phyloP scores from a whole-genome alignment of 305 asterid species.

The Petunia hybrid region DNA sequence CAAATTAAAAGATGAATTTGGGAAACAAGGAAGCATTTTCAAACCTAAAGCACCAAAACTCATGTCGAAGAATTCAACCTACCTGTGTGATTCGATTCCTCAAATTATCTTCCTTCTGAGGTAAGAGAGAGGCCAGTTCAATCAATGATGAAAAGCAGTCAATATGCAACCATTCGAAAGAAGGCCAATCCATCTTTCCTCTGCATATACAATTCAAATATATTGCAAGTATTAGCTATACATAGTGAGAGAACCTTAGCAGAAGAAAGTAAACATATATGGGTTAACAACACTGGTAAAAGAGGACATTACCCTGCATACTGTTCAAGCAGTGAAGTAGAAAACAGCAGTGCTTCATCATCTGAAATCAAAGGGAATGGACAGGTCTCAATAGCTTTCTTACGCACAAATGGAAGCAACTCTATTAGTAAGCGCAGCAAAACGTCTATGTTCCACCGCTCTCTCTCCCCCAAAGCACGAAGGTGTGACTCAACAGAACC shows the following conservation, averaged over 20 bases:
- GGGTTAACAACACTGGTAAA: conserved; percentile 21
- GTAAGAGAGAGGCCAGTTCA: conserved; percentile 80
- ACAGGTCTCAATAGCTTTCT: conserved; percentile 77
- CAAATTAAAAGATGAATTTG: conserved; percentile 28
- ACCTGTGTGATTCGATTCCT: conserved; percentile 85
- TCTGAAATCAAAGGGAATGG: conserved; percentile 73
- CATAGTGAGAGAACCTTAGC: conserved; percentile 32
- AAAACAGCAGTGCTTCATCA: conserved; percentile 56
- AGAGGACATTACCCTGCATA: conserved; percentile 68
- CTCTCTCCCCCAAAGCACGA: conserved; percentile 97
- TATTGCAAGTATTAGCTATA: conserved; percentile 17
- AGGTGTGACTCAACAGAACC: conserved; percentile 95
- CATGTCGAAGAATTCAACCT: conserved; percentile 38
- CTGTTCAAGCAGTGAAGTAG: conserved; percentile 66
- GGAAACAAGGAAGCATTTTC: conserved; percentile 16
- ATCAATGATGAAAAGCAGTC: conserved; percentile 92
- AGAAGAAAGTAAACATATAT: conserved; percentile 34
- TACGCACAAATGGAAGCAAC: conserved; percentile 74
- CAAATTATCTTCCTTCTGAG: conserved; percentile 95
- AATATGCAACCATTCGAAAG: conserved; percentile 87
- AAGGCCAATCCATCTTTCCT: conserved; percentile 85
- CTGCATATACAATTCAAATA: conserved; percentile 55
- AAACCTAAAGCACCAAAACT: conserved; percentile 32
- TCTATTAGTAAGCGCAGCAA: conserved; percentile 80
- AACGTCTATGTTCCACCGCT: conserved; percentile 96